Evolutionary conservation across 2,329 filamentous ascomycete genomes (phyloP), one percentile per base, ranked within the genome.

Genomic region (Epichloe sp.): DNA sequence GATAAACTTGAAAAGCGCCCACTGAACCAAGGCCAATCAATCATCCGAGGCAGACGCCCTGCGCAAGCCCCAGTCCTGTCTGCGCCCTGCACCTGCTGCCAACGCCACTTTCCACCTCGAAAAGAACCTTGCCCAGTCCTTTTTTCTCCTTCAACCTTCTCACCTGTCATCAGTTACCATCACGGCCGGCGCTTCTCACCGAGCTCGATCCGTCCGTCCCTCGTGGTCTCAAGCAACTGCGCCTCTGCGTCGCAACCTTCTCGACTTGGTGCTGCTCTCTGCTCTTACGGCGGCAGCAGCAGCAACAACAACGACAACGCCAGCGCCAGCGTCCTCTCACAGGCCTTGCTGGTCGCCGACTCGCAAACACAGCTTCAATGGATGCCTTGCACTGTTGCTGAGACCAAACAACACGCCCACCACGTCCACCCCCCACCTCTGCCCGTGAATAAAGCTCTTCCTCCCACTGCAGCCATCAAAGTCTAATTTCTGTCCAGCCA

Each of bases 71-170:
- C 26, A 26, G 26, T 26, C 26, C 26, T 26, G 26, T 7, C 7
- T 26, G 7, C 26, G 26, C 26, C 8, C 26, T 31, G 8, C 26
- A 10, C 26, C 26, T 31, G 26, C 47, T 35, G 48, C 15, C 42
- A 23, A 46, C 47, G 47, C 51, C 47, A 50, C 51, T 52, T 49
- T 49, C 37, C 37, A 34, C 15, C 31, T 47, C 31, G 5, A 47
- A 50, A 15, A n/a, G 21, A 46, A 49, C 47, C 11, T 35, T 41
- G 47, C 43, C 47, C 51, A 44, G 46, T 35, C 35, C n/a, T 50
- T 47, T 52, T 52, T n/a, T 23, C 45, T 47, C 38, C 37, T 50
- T 50, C 51, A 50, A 40, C 38, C 43, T 38, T 40, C 40, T 35
- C 51, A 43, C 23, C 43, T 40, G 17, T 40, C 8, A 21, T 40